Base-by-base conservation (phyloP, 2,329 filamentous ascomycete species). In the Sarocladium kiliense region DNA sequence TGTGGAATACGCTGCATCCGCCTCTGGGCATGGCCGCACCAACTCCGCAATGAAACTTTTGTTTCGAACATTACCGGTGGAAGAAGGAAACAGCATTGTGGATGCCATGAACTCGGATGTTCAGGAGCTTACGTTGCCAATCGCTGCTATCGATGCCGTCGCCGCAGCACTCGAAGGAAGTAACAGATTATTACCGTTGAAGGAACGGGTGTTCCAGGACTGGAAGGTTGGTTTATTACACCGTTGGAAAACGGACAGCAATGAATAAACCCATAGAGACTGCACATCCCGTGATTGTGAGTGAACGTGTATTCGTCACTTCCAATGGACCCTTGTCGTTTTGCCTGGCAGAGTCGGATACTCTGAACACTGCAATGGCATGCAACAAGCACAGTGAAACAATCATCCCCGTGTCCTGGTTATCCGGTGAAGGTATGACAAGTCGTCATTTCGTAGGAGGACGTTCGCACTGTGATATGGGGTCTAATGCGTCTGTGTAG, bases 191-290 rank as follows among this genome's bases (percentile, higher is more conserved):
- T 65, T 90, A 9, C 86, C 87, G 1, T 64, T 60, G 0, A 71
- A 71, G 9, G 81, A 86, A 57, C 75, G 82, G 55, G 70, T 62
- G 26, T 87, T 88, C 60, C 76, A 81, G 64, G 80, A 78, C n/a
- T 91, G 86, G 86, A 77, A 77, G 25, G 83, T 90, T 4, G 85
- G 84, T 2, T 65, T 90, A 18, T 64, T 90, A 57, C 76, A 79
- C 42, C 64, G 69, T 51, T 73, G 71, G 71, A 60, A 59, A 18
- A 50, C 58, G 26, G 53, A 37, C 27, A 34, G 21, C 10, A 11
- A 51, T 23, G 23, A 44, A 21, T 44, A 23, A 39, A 39, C 36
- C n/a, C n/a, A 21, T 14, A 18, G 3, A 7, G 9, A 9, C 4
- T 14, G 21, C 39, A 9, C 12, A 18, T n/a, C n/a, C n/a, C n/a